Evolutionary conservation across 2,329 filamentous ascomycete genomes (phyloP).

Genomic region (Penicillium vulpinum): DNA sequence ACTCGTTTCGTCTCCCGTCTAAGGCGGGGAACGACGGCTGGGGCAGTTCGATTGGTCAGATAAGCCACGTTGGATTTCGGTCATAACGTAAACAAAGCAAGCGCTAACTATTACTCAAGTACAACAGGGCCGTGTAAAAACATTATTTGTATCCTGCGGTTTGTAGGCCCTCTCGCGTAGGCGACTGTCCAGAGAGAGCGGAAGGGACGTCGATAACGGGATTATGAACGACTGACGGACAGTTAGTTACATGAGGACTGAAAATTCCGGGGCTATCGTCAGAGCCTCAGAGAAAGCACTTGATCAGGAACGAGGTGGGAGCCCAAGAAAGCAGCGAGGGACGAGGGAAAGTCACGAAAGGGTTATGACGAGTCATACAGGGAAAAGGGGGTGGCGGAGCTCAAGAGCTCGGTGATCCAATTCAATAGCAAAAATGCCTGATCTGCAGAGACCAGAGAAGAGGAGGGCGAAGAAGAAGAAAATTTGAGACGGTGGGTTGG

Average conservation of each 20-base stretch:
- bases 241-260: neutral
- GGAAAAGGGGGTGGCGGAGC: neutral
- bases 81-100: neutral
- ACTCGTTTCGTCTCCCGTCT: too few relatives aligned
- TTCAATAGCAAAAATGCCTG: neutral
- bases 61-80: neutral
- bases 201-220: neutral
- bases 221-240: neutral
- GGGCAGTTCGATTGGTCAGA: neutral
- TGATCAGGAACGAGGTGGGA: neutral
- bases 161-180: neutral
- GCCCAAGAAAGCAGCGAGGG: too few relatives aligned
- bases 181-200: neutral
- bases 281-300: neutral
- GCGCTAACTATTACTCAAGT: neutral
- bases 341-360: too few relatives aligned
- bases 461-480: neutral
- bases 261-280: neutral
- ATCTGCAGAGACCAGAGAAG: neutral
- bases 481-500: too few relatives aligned
- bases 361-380: neutral
- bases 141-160: neutral
- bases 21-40: too few relatives aligned
- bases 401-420: neutral
- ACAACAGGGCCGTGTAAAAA: neutral